phyloP scores from a whole-genome alignment of 495 filamentous ascomycete species.

The Beverwykella pulmonaria region DNA sequence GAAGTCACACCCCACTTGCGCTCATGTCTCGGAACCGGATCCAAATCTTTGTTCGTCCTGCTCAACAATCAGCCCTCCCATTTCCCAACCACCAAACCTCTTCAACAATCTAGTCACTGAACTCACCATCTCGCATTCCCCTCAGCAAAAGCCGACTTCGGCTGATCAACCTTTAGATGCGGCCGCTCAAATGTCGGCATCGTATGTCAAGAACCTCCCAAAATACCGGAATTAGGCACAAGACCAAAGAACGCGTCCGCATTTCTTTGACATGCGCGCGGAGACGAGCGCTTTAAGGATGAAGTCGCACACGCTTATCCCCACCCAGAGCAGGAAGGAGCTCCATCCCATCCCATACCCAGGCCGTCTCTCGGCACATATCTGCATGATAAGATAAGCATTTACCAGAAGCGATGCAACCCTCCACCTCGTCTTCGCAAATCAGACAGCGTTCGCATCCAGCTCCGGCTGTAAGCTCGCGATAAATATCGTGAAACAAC shows the following conservation, averaged over 20 bases:
- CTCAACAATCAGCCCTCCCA: neutral
- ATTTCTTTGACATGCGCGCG: neutral
- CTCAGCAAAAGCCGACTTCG: conserved; percentile 38
- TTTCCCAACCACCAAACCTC: neutral
- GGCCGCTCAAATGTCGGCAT: conserved; percentile 31
- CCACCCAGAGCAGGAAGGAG: neutral
- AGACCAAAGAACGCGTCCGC: neutral
- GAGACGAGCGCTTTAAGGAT: neutral
- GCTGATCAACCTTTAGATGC: conserved; percentile 38
- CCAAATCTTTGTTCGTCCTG: conserved; percentile 41
- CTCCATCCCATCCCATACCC: neutral
- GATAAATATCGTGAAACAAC: neutral
- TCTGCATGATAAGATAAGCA: conserved; percentile 30
- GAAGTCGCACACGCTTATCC: neutral
- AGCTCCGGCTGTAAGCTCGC: neutral
- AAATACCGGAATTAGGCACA: neutral
- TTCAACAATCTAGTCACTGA: neutral
- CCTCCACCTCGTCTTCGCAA: neutral
- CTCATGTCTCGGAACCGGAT: conserved; percentile 31
- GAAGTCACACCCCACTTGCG: conserved; percentile 39
- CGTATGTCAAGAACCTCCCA: neutral
- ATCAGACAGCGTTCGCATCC: neutral
- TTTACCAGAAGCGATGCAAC: neutral
- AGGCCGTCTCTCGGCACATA: neutral
- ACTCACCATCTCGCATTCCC: conserved; percentile 39